Percentiles rank a stretch among this genome's conserved stretches.
These are phyloP conservation scores for Blastobotrys ciferrii DNA, from an alignment of 1,139 yeast species.

Conservation along the genomic window DNA sequence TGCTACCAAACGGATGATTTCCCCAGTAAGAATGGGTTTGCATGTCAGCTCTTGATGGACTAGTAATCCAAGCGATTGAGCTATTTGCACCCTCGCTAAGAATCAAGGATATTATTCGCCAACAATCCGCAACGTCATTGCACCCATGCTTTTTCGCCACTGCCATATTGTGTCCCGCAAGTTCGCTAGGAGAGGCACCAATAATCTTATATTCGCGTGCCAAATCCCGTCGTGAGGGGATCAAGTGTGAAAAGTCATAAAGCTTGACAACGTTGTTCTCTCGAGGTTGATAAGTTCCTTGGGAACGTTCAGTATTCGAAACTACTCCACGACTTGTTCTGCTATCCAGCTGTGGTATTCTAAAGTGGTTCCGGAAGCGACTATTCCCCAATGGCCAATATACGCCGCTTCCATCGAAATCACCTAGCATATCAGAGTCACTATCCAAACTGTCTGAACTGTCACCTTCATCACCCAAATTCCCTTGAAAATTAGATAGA, in stretches of 20 bases:
- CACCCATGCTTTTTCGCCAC: constrained; percentile 68
- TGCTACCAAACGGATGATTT: constrained; percentile 74
- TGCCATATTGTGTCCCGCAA: constrained; percentile 68
- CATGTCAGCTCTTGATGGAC: not conserved
- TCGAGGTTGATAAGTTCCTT: constrained; percentile 8
- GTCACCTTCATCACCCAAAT: constrained; percentile 4
- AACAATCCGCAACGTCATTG: constrained; percentile 65
- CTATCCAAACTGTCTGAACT: constrained; percentile 24
- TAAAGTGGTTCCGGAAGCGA: constrained; percentile 8
- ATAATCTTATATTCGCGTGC: constrained; percentile 73
- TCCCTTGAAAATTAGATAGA: not conserved
- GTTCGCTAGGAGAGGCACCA: constrained; percentile 62
- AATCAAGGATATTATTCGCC: constrained; percentile 53
- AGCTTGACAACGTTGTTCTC: constrained; percentile 55
- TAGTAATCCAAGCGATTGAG: not conserved
- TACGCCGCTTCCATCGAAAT: constrained; percentile 6
- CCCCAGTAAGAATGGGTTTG: constrained; percentile 55
- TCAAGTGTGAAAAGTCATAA: constrained; percentile 63
- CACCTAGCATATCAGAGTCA: constrained; percentile 23
- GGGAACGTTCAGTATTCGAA: constrained; percentile 20
- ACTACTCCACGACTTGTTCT: constrained; percentile 13
- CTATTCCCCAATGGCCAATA: constrained; percentile 12
- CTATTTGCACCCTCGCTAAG: constrained; percentile 23
- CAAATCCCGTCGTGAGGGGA: constrained; percentile 74
- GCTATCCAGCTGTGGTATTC: constrained; percentile 8